Base-by-base conservation (phyloP, 148 eudicot genomes). In the Dysphania ambrosioides region DNA sequence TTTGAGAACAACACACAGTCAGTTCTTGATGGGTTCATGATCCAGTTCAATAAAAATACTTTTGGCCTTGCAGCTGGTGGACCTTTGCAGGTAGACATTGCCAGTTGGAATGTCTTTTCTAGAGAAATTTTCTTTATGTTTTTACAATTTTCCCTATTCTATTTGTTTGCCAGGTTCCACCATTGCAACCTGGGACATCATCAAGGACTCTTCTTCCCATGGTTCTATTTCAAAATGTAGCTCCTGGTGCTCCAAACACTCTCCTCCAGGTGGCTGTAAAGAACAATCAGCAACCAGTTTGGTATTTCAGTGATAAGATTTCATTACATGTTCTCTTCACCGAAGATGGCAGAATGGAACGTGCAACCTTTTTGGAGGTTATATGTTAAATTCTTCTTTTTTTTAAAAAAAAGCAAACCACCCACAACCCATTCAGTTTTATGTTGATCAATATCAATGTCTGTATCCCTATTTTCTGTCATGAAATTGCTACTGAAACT, bases 271-370 rank as follows among this genome's bases (percentile, higher is more conserved):
- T 94, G 79, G 98, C 98, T 19, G 90, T 94, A 64, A 94, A 94
- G 79, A 94, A 94, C 82, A 88, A 86, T 83, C 98, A 94, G 83
- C 98, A 94, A 75, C 97, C 98, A 24, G 97, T 94, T 31, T 94
- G 96, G 98, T 94, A 94, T 82, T 91, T 91, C 79, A 88, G 72
- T 69, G 98, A 94, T 80, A 91, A 88, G 78, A 55, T 90, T 69
- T 78, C 93, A 73, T 64, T 94, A 83, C 86, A 80, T 34, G 89
- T 77, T 29, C 80, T 94, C 68, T 92, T 94, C 70, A 66, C 91
- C 27, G 98, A 94, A 82, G 98, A 94, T 82, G 98, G 98, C 61
- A 88, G 88, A 80, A 94, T 94, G 97, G 98, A 94, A 70, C 93
- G 98, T 61, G 66, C 90, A 10, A 64, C 90, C 18, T 94, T 94